Evolutionary conservation across 331 rosid species (phyloP).

Genomic region (Dryas integrifolia): DNA sequence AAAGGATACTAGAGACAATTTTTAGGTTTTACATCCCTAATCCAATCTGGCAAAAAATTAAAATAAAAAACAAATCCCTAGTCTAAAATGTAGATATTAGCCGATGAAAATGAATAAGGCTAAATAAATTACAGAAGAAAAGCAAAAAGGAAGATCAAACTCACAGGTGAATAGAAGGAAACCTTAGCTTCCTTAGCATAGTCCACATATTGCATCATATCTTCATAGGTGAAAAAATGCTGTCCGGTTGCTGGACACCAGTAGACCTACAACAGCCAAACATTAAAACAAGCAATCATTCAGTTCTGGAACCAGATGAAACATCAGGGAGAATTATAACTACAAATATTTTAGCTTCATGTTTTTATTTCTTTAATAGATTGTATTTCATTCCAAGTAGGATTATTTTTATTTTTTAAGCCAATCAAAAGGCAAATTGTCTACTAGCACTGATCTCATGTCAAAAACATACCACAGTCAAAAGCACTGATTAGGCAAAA

Average conservation of each 20-base stretch:
- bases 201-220: slow-evolving; percentile 7
- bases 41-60: too few species aligned
- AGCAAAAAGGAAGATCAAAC: neutral
- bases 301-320: neutral
- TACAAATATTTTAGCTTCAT: neutral
- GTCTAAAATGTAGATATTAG: neutral
- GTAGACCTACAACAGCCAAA: slow-evolving; percentile 13
- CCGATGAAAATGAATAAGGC: neutral
- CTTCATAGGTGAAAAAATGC: slow-evolving; percentile 6
- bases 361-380: neutral
- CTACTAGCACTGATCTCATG: neutral
- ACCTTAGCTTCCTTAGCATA: slow-evolving; percentile 9
- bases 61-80: neutral
- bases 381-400: slow-evolving; percentile 4
- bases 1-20: neutral
- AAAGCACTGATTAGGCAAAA: neutral
- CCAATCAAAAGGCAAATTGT: neutral
- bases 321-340: neutral
- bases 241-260: slow-evolving; percentile 15
- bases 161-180: slow-evolving; percentile 9
- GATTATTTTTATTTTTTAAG: neutral
- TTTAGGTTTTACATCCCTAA: neutral
- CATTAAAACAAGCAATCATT: neutral
- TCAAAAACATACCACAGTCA: neutral
- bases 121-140: neutral